Evolutionary conservation across 2,329 filamentous ascomycete genomes (phyloP).

Genomic region (Emericellopsis atlantica): DNA sequence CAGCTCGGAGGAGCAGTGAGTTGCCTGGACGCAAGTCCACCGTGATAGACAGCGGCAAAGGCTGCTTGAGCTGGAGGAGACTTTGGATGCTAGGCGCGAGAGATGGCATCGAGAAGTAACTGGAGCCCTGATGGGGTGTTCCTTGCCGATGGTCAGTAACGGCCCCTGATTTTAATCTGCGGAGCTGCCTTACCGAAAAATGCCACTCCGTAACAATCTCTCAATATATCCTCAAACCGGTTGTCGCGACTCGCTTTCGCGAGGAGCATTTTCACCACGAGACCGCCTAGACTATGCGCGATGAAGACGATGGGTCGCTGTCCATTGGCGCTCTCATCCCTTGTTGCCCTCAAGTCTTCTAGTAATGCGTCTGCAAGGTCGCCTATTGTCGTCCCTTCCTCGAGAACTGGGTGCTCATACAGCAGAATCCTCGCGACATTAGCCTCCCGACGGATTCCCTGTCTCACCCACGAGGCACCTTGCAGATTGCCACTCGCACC

Average conservation of each 20-base stretch:
- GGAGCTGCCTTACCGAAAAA: slow-evolving; percentile 36
- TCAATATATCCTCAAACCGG: slow-evolving; percentile 29
- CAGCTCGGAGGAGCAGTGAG: slow-evolving; percentile 30
- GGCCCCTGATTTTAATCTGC: background rate
- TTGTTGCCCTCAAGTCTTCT: slow-evolving; percentile 23
- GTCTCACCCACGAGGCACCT: slow-evolving; percentile 35
- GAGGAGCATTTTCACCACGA: slow-evolving; percentile 45
- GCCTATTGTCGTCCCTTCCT: slow-evolving; percentile 28
- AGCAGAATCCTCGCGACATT: slow-evolving; percentile 35
- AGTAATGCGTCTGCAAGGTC: slow-evolving; percentile 33
- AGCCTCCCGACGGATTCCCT: slow-evolving; percentile 35
- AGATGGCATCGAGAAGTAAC: slow-evolving; percentile 45
- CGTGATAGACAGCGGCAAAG: slow-evolving; percentile 36
- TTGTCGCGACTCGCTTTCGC: slow-evolving; percentile 28
- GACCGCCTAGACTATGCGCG: slow-evolving; percentile 47
- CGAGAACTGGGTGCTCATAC: slow-evolving; percentile 32
- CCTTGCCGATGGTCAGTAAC: slow-evolving; percentile 15
- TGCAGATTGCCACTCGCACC: slow-evolving; percentile 3
- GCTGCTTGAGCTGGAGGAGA: slow-evolving; percentile 35
- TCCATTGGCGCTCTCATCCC: slow-evolving; percentile 13
- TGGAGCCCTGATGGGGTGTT: slow-evolving; percentile 50
- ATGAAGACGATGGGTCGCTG: slow-evolving; percentile 44
- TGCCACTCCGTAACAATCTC: slow-evolving; percentile 46
- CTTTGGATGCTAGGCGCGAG: slow-evolving; percentile 40
- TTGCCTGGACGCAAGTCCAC: slow-evolving; percentile 37